Evolutionary conservation across 2,329 filamentous ascomycete genomes (phyloP), one percentile per base, ranked within the genome.

Genomic region (Colletotrichum cordylinicola): DNA sequence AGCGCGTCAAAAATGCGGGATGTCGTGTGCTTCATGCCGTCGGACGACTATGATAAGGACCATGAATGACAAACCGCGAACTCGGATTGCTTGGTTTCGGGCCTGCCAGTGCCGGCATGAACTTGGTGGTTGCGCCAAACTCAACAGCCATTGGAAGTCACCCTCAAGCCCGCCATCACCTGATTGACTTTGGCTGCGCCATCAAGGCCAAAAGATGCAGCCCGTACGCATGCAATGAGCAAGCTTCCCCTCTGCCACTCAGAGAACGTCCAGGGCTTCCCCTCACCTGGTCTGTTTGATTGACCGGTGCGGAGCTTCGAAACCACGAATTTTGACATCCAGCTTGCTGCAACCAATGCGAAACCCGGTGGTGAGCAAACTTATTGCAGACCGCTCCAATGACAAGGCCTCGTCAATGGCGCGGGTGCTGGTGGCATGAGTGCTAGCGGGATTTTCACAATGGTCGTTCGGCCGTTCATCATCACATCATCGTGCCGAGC

Each of bases 111-210:
- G 39, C 48, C 43, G 43, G 48, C 56, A 24, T 31, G 43, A n/a
- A 39, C 24, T 52, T 60, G 33, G 31, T 67, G 72, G n/a, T 55
- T 43, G 39, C 31, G 62, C 33, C 4, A 67, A 31, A 16, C 18
- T 37, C 43, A 52, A 52, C 43, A 12, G 12, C 35, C 33, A 60
- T 70, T 18, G 60, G n/a, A 55, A 67, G 67, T 39, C 62, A 31
- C 6, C 12, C 29, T 35, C 29, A 56, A n/a, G 52, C 61, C 24
- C 27, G 24, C 43, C 65, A 56, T 75, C 65, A 75, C 60, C 65
- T 74, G 71, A 74, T 76, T 74, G 65, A 61, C 60, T 67, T 55
- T 66, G 35, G 60, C 71, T 67, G 74, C 74, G 33, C 67, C 48
- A 12, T 43, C 29, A 24, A 35, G 71, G 58, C 64, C 58, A 61